Percentiles rank a stretch among this genome's conserved stretches.
phyloP scores from a whole-genome alignment of 2,329 filamentous ascomycete genomes.

The Reticulascus tulasneorum region DNA sequence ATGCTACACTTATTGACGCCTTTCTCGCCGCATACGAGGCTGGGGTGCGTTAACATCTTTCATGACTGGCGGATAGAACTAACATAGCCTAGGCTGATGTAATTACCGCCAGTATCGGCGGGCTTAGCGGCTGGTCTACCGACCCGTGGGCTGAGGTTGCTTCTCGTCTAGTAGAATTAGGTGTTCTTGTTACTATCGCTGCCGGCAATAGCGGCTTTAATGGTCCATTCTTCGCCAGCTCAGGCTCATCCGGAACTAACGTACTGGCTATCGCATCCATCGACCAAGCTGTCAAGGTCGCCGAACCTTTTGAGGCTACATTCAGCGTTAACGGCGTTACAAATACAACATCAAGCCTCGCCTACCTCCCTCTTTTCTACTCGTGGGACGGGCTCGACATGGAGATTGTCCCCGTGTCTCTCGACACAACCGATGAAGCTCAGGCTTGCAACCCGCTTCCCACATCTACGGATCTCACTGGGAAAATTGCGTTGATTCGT shows the following conservation, averaged over 20 bases:
- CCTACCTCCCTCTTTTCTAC: constrained; percentile 9
- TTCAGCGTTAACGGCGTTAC: constrained; percentile 1
- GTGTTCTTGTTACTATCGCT: constrained; percentile 35
- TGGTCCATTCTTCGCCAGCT: constrained; percentile 35
- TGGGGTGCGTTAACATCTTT: constrained; percentile 6
- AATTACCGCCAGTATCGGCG: constrained; percentile 20
- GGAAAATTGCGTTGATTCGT: constrained; percentile 36
- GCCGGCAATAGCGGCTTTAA: constrained; percentile 40
- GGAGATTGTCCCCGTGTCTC: constrained; percentile 20
- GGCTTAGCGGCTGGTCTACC: constrained; percentile 13
- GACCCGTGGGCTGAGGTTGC: constrained; percentile 30
- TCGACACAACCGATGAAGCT: constrained; percentile 14
- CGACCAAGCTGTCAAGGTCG: constrained; percentile 17
- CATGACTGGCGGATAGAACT: neutral
- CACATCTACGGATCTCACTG: constrained; percentile 31
- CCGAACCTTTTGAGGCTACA: constrained; percentile 6
- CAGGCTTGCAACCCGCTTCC: constrained; percentile 37
- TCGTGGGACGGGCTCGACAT: constrained; percentile 12
- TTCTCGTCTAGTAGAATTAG: constrained; percentile 37
- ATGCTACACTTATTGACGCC: constrained; percentile 12
- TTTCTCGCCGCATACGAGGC: constrained; percentile 11
- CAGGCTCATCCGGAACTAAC: constrained; percentile 34
- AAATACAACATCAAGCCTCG: constrained; percentile 8
- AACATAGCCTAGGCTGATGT: constrained; percentile 16
- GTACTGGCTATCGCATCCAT: constrained; percentile 41